Conservation (phyloP, 73 alveolate genomes). For the Paramecium pentaurelia region DNA sequence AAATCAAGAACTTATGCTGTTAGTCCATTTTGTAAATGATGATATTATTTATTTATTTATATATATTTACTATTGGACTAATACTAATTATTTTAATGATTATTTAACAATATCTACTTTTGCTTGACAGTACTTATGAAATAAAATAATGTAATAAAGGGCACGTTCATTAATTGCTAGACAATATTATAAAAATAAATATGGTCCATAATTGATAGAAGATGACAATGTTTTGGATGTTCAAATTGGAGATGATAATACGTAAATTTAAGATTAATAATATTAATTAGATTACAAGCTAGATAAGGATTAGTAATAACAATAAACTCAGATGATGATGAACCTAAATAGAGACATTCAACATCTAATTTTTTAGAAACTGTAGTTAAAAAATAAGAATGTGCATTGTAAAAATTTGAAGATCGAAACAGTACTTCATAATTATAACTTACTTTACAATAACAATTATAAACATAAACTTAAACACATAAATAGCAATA, state of each 20-base stretch:
- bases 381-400: neutral
- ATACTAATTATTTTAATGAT: neutral
- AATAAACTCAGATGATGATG: neutral
- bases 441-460: neutral
- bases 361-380: neutral
- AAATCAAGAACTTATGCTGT: neutral
- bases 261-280: neutral
- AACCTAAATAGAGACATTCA: neutral
- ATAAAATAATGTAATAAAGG: neutral
- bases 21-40: constrained; percentile 8
- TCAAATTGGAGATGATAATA: neutral
- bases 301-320: neutral
- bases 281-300: neutral
- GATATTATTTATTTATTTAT: neutral
- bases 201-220: neutral
- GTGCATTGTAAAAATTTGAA: neutral
- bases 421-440: neutral
- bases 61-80: neutral
- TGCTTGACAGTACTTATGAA: neutral
- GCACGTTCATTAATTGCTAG: neutral
- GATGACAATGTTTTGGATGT: neutral
- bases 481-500: neutral
- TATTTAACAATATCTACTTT: neutral
- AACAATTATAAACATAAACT: neutral
- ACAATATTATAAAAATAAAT: neutral